Percentiles rank a stretch among this genome's conserved stretches.
These are phyloP conservation scores for Escallonia rubra DNA, from an alignment of 129 eudicot genomes.

Conservation along the genomic window DNA sequence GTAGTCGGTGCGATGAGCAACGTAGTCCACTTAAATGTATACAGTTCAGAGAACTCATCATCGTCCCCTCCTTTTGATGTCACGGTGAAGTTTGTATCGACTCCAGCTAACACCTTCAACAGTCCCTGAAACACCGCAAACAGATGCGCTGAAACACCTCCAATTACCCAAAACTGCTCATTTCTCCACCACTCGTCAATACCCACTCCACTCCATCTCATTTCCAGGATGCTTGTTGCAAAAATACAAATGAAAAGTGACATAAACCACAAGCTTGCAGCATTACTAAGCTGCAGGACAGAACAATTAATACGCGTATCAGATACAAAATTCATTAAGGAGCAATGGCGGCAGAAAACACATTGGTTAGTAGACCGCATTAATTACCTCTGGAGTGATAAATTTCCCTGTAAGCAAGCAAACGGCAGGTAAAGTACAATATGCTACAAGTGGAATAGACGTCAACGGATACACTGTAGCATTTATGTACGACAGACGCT, in stretches of 20 bases:
- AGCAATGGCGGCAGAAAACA: background rate
- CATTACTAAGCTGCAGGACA: conserved; percentile 58
- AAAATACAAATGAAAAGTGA: conserved; percentile 61
- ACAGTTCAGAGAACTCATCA: conserved; percentile 59
- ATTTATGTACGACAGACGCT: conserved; percentile 65
- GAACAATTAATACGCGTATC: background rate
- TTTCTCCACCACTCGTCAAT: conserved; percentile 82
- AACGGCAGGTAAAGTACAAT: conserved; percentile 76
- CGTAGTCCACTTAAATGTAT: conserved; percentile 69
- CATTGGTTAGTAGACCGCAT: background rate
- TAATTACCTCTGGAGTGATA: conserved; percentile 66
- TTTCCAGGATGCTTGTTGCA: conserved; percentile 58
- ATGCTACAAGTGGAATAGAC: conserved; percentile 64
- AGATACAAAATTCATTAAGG: too few relatives aligned
- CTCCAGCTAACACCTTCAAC: conserved; percentile 68
- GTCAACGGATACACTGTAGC: conserved; percentile 74
- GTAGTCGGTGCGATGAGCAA: conserved; percentile 69
- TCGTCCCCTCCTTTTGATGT: conserved; percentile 79
- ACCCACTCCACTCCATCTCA: conserved; percentile 73
- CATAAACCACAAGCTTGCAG: conserved; percentile 62
- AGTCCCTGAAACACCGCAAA: conserved; percentile 76
- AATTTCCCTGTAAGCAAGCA: conserved; percentile 81
- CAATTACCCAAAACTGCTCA: conserved; percentile 86
- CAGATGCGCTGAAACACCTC: conserved; percentile 73
- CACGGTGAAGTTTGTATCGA: conserved; percentile 67